Base-by-base conservation (phyloP, 2,329 filamentous ascomycete species). In the Massarina eburnea region DNA sequence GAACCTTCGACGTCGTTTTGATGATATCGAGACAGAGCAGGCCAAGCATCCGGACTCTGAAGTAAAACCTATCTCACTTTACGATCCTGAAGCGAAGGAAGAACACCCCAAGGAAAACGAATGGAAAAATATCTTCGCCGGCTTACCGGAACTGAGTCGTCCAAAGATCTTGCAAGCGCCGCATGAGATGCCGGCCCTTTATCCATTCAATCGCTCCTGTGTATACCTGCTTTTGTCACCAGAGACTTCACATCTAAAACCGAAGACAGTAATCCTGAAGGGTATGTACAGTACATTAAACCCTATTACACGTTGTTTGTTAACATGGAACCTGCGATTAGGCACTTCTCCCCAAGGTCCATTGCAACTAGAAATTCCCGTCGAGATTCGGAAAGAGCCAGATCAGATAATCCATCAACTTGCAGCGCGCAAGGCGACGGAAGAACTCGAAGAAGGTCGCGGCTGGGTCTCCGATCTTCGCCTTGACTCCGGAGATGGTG, bases 361-460 rank as follows among this genome's bases (percentile, higher is more conserved):
- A 0, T 68, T 89, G 0, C 73, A 80, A 40, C 73, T 88, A 3
- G 77, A 80, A 29, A 83, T 89, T 17, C 83, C 84, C 0, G 72
- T 89, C 29, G 73, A 77, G 2, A 55, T 72, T 2, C 62, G 79
- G 0, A 47, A 71, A 0, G 58, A 70, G 1, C 71, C 67, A 33
- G 75, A 73, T 7, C 66, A 79, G 33, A 84, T 79, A 0, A 79
- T 88, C 30, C 85, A 89, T 60, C 82, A 86, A 56, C 79, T 89
- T 0, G 84, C 84, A 1, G 84, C 83, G 1, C 79, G 80, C 29
- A 86, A 83, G 61, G 82, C 82, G 2, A 74, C 83, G 10, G 74
- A 81, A 47, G 86, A 89, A 49, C 76, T 89, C 0, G 85, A 89
- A 65, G 80, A 86, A 58, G 80, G 81, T 0, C 76, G 82, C 21